Percentiles rank a stretch among this genome's conserved stretches.
Conservation (phyloP, 2,329 filamentous ascomycete species). For the Xylariaceae sp. region DNA sequence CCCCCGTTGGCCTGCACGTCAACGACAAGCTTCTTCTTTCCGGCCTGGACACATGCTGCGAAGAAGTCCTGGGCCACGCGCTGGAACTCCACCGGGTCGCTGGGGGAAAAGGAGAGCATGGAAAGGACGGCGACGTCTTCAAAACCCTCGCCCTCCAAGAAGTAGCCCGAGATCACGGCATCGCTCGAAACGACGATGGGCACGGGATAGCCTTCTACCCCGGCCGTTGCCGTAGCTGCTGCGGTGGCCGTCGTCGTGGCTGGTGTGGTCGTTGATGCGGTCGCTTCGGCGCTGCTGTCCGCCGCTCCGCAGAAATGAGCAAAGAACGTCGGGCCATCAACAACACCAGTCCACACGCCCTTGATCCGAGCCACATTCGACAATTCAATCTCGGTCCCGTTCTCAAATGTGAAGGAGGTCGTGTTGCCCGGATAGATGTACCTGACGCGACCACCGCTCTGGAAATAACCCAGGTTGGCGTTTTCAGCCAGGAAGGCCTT, state of each 20-base stretch:
- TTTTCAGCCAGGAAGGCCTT: slow-evolving; percentile 26
- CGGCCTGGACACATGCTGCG: slow-evolving; percentile 33
- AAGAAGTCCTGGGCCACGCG: slow-evolving; percentile 28
- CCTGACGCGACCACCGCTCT: slow-evolving; percentile 29
- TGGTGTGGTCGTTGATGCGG: slow-evolving; percentile 2
- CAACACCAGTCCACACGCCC: slow-evolving; percentile 28
- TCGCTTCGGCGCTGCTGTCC: slow-evolving; percentile 1
- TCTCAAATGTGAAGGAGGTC: slow-evolving; percentile 35
- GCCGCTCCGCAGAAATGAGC: slow-evolving; percentile 22
- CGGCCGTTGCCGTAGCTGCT: slow-evolving; percentile 6
- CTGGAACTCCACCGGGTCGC: slow-evolving; percentile 27
- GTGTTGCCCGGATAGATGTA: slow-evolving; percentile 35
- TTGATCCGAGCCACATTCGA: slow-evolving; percentile 32
- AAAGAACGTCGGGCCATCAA: slow-evolving; percentile 28
- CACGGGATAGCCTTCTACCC: slow-evolving; percentile 23
- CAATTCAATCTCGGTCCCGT: slow-evolving; percentile 30
- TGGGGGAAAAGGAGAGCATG: slow-evolving; percentile 26
- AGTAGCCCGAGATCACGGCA: slow-evolving; percentile 28
- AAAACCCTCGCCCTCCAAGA: slow-evolving; percentile 25
- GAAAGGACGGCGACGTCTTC: slow-evolving; percentile 29
- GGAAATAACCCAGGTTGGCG: slow-evolving; percentile 32
- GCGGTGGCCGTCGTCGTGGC: slow-evolving; percentile 3
- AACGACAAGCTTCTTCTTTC: slow-evolving; percentile 52
- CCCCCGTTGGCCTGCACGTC: slow-evolving; percentile 53
- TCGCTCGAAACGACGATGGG: slow-evolving; percentile 27